Evolutionary conservation across 306 rosid species (phyloP).

Genomic region (Inga laurina): DNA sequence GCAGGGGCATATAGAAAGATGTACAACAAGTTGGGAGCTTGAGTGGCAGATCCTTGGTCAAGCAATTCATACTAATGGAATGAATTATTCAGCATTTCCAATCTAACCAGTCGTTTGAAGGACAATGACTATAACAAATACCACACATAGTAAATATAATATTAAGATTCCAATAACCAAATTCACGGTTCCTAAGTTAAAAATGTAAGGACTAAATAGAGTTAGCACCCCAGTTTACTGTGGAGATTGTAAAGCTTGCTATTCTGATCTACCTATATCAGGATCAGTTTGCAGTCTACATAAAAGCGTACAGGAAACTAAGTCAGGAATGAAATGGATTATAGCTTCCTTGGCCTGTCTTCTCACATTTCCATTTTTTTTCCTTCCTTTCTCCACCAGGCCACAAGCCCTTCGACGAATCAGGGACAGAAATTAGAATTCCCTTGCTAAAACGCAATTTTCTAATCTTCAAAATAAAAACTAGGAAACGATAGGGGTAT

Average conservation of each 20-base stretch:
- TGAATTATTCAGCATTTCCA: background rate
- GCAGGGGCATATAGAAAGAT: background rate
- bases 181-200: background rate
- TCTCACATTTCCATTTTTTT: background rate
- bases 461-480: background rate
- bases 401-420: background rate
- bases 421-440: background rate
- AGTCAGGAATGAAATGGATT: background rate
- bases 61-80: background rate
- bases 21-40: background rate
- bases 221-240: background rate
- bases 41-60: background rate
- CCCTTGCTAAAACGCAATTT: slow-evolving; percentile 4
- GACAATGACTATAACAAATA: background rate
- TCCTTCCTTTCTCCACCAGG: background rate
- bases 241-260: background rate
- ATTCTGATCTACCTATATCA: background rate
- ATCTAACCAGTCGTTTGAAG: background rate
- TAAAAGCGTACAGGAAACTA: background rate
- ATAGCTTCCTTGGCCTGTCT: background rate
- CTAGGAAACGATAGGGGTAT: background rate
- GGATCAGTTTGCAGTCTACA: background rate
- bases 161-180: background rate
- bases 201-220: background rate
- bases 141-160: background rate